Evolutionary conservation across 2,329 filamentous ascomycete species (phyloP).

Genomic region (Hirsutella minnesotensis): DNA sequence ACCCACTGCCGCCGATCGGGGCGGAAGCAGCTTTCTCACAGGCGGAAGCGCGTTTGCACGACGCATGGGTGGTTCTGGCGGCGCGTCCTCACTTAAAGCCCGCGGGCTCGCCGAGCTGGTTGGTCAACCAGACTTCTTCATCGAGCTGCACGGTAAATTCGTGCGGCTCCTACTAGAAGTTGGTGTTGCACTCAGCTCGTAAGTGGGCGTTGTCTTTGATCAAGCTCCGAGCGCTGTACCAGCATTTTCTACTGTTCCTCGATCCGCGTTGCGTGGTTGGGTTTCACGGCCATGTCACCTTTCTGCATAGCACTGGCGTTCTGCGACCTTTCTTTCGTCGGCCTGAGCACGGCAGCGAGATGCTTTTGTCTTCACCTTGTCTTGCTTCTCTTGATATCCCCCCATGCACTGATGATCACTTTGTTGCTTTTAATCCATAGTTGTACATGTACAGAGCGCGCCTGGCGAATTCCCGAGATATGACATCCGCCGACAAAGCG

Average conservation of each 20-base stretch:
- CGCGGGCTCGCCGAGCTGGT: slow-evolving; percentile 54
- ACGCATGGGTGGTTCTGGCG: slow-evolving; percentile 44
- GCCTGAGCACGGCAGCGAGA: too few relatives aligned
- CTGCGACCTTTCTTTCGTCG: neutral
- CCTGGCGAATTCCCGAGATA: too few relatives aligned
- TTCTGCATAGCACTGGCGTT: neutral
- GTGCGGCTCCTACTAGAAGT: slow-evolving; percentile 51
- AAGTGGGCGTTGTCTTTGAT: slow-evolving; percentile 2
- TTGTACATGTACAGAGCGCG: too few relatives aligned
- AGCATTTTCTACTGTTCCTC: neutral
- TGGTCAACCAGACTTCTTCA: slow-evolving; percentile 55
- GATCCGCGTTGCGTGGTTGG: neutral
- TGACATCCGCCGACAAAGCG: too few relatives aligned
- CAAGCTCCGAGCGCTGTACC: neutral
- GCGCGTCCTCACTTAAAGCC: slow-evolving; percentile 43
- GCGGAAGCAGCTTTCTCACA: slow-evolving; percentile 43
- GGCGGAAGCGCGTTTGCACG: slow-evolving; percentile 45
- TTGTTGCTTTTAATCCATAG: too few relatives aligned
- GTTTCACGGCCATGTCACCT: neutral
- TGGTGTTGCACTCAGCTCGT: slow-evolving; percentile 40
- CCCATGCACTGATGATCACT: too few relatives aligned
- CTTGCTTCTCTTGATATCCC: too few relatives aligned
- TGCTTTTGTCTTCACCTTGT: too few relatives aligned
- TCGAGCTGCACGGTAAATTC: slow-evolving; percentile 52
- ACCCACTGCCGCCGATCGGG: slow-evolving; percentile 22